Conservation (phyloP, 768 basidiomycete species). For the Rhodotorula paludigena region DNA sequence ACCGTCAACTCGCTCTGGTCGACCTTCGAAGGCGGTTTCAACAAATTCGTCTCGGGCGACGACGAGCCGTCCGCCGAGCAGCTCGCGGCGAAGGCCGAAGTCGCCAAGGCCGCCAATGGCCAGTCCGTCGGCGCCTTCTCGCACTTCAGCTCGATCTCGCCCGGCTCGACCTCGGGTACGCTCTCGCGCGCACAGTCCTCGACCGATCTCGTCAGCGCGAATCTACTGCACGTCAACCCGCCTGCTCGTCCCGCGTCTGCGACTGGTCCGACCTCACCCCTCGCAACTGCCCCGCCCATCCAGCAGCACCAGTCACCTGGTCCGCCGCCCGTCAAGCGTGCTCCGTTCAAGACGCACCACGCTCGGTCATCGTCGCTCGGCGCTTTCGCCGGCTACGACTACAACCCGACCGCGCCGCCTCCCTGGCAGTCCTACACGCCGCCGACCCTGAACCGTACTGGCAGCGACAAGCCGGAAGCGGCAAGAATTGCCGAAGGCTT, state of each 20-base stretch:
- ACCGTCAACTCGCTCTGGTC: slow-evolving; percentile 85
- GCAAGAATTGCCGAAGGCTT: background rate
- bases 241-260: slow-evolving; percentile 23
- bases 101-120: slow-evolving; percentile 47
- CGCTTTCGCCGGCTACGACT: slow-evolving; percentile 38
- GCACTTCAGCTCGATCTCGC: slow-evolving; percentile 87
- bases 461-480: background rate
- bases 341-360: slow-evolving; percentile 50
- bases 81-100: slow-evolving; percentile 33
- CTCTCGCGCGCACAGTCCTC: slow-evolving; percentile 42
- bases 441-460: slow-evolving; percentile 3
- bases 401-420: slow-evolving; percentile 40
- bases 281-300: background rate
- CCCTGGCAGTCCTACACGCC: slow-evolving; percentile 29
- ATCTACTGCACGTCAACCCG: background rate
- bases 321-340: slow-evolving; percentile 61
- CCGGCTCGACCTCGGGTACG: slow-evolving; percentile 46
- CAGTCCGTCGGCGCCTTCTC: slow-evolving; percentile 68
- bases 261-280: slow-evolving; percentile 12
- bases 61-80: slow-evolving; percentile 51
- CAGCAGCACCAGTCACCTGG: slow-evolving; percentile 49
- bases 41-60: slow-evolving; percentile 92
- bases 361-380: slow-evolving; percentile 38
- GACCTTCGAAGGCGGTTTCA: slow-evolving; percentile 86
- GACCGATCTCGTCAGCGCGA: slow-evolving; percentile 14